These are phyloP conservation scores for Acephala macrosclerotiorum DNA, from an alignment of 2,329 filamentous ascomycete species.

Conservation along the genomic window DNA sequence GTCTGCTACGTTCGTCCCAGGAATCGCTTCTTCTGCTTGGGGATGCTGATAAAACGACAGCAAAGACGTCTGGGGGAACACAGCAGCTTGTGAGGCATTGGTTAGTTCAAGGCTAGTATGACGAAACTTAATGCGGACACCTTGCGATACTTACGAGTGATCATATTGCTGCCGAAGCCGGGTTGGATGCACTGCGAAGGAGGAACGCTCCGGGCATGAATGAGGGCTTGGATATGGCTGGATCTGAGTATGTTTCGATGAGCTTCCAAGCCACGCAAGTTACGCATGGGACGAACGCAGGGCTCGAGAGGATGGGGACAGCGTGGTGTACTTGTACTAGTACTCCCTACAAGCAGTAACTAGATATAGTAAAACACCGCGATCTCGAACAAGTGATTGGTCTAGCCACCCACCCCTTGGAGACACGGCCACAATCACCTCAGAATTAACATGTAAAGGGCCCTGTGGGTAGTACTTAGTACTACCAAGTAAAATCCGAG, in stretches of 20 bases:
- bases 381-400: too few relatives aligned
- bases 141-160: not conserved
- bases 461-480: too few relatives aligned
- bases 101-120: slow-evolving; percentile 3
- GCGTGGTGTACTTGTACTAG: too few relatives aligned
- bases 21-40: not conserved
- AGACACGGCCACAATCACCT: too few relatives aligned
- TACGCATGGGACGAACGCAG: not conserved
- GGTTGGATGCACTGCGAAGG: not conserved
- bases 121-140: not conserved
- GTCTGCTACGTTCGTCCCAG: slow-evolving; percentile 4
- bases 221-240: slow-evolving; percentile 4
- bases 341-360: too few relatives aligned
- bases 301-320: not conserved
- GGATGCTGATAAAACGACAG: not conserved
- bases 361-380: too few relatives aligned
- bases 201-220: not conserved
- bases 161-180: not conserved
- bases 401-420: too few relatives aligned
- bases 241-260: slow-evolving; percentile 11
- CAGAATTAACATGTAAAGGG: too few relatives aligned
- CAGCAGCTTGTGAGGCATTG: slow-evolving; percentile 5
- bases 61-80: slow-evolving; percentile 5
- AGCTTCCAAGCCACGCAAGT: slow-evolving; percentile 14
- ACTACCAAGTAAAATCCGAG: too few relatives aligned